phyloP scores from a whole-genome alignment of 1,284 basidiomycete genomes.

The Ustilago shanxiensis region DNA sequence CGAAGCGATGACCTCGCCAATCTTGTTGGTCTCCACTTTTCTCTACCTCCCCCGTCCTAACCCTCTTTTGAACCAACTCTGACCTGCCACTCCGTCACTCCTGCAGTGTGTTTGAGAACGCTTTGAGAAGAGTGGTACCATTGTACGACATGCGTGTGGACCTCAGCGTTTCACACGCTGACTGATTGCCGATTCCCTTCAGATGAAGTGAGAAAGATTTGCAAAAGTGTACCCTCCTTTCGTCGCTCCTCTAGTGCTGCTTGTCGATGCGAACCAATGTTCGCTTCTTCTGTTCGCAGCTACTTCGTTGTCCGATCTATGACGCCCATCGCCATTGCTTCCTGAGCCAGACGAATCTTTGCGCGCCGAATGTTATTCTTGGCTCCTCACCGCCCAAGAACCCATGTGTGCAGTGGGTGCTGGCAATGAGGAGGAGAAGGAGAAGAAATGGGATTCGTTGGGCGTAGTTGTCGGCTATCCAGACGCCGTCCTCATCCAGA shows the following conservation, averaged over 20 bases:
- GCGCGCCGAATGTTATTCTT: slow-evolving; percentile 5
- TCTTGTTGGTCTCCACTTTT: background rate
- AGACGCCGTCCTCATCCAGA: background rate
- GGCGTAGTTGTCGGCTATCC: slow-evolving; percentile 1
- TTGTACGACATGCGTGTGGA: slow-evolving; percentile 1
- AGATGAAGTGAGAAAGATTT: background rate
- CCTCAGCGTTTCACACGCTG: slow-evolving; percentile 5
- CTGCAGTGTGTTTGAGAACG: background rate
- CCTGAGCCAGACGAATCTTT: background rate
- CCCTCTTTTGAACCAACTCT: background rate
- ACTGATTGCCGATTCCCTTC: slow-evolving; percentile 14
- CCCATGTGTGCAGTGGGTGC: background rate
- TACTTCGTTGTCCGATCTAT: slow-evolving; percentile 1
- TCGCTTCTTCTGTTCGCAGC: background rate
- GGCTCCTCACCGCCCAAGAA: background rate
- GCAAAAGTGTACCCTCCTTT: background rate
- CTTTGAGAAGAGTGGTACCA: background rate
- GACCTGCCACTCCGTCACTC: background rate
- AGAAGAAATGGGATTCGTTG: background rate
- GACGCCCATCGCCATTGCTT: background rate
- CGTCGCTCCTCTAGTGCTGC: background rate
- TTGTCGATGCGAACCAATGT: background rate
- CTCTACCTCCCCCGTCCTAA: background rate
- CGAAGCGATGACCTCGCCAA: slow-evolving; percentile 5
- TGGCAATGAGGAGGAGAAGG: background rate